These are phyloP conservation scores for Parietichytrium sp. DNA, from an alignment of 108 stramenopile species.

Conservation along the genomic window DNA sequence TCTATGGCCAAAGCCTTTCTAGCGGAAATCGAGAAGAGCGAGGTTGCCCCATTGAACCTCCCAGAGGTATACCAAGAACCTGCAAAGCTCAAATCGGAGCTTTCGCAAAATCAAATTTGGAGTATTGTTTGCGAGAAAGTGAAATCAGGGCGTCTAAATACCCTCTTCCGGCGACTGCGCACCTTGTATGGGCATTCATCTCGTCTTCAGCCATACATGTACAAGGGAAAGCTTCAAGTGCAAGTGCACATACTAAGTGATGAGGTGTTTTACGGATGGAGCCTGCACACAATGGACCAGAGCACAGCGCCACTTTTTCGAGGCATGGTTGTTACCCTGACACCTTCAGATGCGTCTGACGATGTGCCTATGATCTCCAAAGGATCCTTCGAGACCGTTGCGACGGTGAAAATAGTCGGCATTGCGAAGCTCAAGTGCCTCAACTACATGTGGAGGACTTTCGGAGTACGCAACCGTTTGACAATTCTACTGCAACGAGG, in stretches of 20 bases:
- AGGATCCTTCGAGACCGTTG: not conserved
- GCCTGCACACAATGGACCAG: constrained; percentile 11
- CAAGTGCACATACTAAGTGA: constrained; percentile 1
- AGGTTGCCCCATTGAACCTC: not conserved
- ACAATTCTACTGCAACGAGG: constrained; percentile 17
- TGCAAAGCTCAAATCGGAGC: not conserved
- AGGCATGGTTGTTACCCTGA: constrained; percentile 24
- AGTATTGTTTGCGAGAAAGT: not conserved
- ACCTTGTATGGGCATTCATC: constrained; percentile 1
- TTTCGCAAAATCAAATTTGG: not conserved
- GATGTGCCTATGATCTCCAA: too few relatives aligned
- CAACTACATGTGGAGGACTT: constrained; percentile 37
- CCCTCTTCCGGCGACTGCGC: not conserved
- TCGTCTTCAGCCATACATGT: not conserved
- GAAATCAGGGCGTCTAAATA: not conserved
- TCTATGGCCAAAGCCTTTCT: not conserved
- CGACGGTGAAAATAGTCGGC: not conserved
- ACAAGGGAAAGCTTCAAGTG: not conserved
- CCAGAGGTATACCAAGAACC: not conserved
- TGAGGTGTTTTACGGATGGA: constrained; percentile 23
- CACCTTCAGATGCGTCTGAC: too few relatives aligned
- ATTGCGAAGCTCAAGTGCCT: constrained; percentile 38
- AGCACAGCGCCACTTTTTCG: not conserved
- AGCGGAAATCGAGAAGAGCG: not conserved
- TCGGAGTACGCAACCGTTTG: constrained; percentile 12